Evolutionary conservation across 1,284 basidiomycete species (phyloP).

Genomic region (Ceratobasidium sp.): DNA sequence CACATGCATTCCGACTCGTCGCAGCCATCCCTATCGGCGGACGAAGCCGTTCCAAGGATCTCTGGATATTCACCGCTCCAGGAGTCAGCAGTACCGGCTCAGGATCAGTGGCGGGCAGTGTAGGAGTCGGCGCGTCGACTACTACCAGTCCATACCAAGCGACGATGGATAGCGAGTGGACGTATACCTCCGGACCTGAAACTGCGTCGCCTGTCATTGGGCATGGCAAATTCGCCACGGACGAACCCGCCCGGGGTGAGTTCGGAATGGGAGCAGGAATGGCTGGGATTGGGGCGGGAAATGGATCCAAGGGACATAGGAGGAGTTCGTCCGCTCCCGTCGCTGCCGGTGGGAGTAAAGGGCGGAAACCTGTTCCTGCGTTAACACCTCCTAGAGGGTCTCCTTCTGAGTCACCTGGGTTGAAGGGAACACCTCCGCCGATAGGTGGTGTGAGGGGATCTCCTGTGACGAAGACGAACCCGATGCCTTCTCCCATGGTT

Average conservation of each 20-base stretch:
- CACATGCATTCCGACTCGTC: conserved; percentile 71
- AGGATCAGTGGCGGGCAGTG: not conserved
- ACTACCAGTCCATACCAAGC: conserved; percentile 10
- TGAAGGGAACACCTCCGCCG: not conserved
- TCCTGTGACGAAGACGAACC: conserved; percentile 4
- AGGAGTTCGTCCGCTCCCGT: conserved; percentile 6
- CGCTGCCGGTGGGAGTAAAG: not conserved
- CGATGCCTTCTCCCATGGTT: too few relatives aligned
- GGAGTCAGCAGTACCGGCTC: conserved; percentile 19
- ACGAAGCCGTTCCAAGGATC: conserved; percentile 76
- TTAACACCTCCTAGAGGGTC: too few relatives aligned
- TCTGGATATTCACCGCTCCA: conserved; percentile 70
- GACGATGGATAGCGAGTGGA: conserved; percentile 17
- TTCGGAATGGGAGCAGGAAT: too few relatives aligned
- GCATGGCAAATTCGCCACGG: conserved; percentile 25
- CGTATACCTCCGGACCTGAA: conserved; percentile 12
- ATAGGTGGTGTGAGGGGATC: not conserved
- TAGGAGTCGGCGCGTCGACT: conserved; percentile 1
- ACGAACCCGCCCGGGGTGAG: conserved; percentile 14
- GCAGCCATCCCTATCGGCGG: conserved; percentile 54
- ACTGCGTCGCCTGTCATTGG: not conserved
- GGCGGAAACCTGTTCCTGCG: conserved; percentile 15
- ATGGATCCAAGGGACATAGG: conserved; percentile 5
- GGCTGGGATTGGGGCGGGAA: too few relatives aligned
- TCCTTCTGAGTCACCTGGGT: not conserved